Evolutionary conservation across 179 eudicot genomes (phyloP).

Genomic region (Pouteria campechiana): DNA sequence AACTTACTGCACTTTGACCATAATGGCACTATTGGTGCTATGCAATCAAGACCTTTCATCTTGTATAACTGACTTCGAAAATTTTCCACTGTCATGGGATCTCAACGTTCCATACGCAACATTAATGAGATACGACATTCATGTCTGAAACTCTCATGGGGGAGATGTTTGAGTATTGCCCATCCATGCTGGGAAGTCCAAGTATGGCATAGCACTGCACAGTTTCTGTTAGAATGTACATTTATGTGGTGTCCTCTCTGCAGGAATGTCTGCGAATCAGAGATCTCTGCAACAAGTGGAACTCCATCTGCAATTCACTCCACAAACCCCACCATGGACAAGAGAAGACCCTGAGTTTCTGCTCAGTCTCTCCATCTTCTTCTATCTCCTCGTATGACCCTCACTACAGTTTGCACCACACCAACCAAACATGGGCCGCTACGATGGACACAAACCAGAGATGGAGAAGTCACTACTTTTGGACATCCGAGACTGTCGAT

Average conservation of each 20-base stretch:
- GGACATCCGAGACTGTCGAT: slow-evolving; percentile 4
- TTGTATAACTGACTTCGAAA: too few relatives aligned
- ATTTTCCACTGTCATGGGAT: too few relatives aligned
- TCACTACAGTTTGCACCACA: slow-evolving; percentile 10
- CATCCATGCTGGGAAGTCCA: too few relatives aligned
- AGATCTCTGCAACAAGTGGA: slow-evolving; percentile 74
- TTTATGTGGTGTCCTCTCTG: not conserved
- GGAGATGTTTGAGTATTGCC: too few relatives aligned
- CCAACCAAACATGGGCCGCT: slow-evolving; percentile 25
- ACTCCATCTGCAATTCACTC: slow-evolving; percentile 47
- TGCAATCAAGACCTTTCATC: too few relatives aligned
- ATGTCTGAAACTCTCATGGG: too few relatives aligned
- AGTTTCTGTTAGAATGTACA: too few relatives aligned
- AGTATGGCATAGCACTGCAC: too few relatives aligned
- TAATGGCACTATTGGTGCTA: too few relatives aligned
- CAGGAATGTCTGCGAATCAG: slow-evolving; percentile 40
- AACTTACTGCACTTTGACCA: too few relatives aligned
- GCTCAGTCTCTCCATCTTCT: slow-evolving; percentile 40
- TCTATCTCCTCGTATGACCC: slow-evolving; percentile 37
- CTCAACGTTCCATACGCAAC: too few relatives aligned
- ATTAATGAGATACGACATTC: too few relatives aligned
- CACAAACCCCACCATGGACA: slow-evolving; percentile 30
- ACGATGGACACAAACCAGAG: slow-evolving; percentile 28
- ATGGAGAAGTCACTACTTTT: slow-evolving; percentile 29
- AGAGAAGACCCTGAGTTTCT: slow-evolving; percentile 25